Base-by-base conservation (phyloP, 306 rosid genomes). In the Parietaria judaica region DNA sequence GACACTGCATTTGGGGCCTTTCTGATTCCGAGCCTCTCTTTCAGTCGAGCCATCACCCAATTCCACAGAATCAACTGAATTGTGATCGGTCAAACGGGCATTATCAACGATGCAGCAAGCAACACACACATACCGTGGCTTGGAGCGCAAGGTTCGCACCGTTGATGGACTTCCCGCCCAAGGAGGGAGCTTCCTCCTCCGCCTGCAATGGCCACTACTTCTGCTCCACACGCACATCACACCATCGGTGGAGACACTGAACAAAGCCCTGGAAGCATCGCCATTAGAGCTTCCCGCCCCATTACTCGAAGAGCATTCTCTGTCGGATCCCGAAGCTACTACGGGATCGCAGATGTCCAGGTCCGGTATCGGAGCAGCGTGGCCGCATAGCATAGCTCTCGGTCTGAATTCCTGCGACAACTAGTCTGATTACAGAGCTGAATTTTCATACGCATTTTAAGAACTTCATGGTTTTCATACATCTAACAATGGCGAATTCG, bases 211-310 rank as follows among this genome's bases (percentile, higher is more conserved):
- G 7, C 94, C 95, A 59, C 96, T 88, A 68, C 84, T 73, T 69
- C 81, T 84, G 68, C 96, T 92, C 98, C 96, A 88, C 37, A 92
- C 91, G 72, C 96, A 92, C 78, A 92, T 68, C 71, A 92, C 83
- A 51, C 96, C 95, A 80, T 92, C 96, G 59, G 75, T 73, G 67
- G 95, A 86, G 3, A 84, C 95, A 72, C 98, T 92, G 14, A 92
- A 73, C 68, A 92, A 73, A 3, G 94, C 95, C 70, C 76, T 74
- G 66, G 59, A 72, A 70, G 36, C 61, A 62, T 68, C 66, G 37
- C 85, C 66, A 70, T 68, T 63, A 31, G 66, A 64, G 64, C 61
- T 64, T 49, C 56, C 64, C 62, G 45, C 65, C 39, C 31, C 72
- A 48, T 76, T 58, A 68, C 63, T 61, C 14, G 73, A 61, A 64